A percentile compares a stretch with the other conserved stretches of the same genome.
These are phyloP conservation scores for Dalbergia cochinchinensis DNA, from an alignment of 306 rosid species.

Conservation along the genomic window DNA sequence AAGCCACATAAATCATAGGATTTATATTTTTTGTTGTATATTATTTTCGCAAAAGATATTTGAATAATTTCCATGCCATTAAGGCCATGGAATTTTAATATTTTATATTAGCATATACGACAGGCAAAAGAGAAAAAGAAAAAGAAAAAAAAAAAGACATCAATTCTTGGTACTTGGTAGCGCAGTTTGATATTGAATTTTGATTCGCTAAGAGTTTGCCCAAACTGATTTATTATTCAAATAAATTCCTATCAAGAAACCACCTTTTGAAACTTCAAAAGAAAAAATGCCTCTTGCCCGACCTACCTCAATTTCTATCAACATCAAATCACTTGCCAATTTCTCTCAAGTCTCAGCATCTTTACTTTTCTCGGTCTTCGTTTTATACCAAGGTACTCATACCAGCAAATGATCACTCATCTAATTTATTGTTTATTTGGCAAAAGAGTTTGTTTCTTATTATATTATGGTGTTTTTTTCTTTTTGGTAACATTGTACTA, in stretches of 20 bases:
- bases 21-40: neutral
- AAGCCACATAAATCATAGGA: conserved; percentile 32
- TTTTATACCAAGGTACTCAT: neutral
- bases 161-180: neutral
- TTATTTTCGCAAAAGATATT: neutral
- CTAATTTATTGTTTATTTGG: neutral
- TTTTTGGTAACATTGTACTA: no score
- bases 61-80: neutral
- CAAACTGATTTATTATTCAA: conserved; percentile 4
- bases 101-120: neutral
- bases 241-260: conserved; percentile 31
- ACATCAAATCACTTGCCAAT: neutral
- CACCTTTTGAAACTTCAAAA: neutral
- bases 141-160: neutral
- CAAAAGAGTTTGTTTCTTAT: neutral
- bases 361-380: neutral
- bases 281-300: conserved; percentile 3
- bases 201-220: conserved; percentile 38
- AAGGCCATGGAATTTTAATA: neutral
- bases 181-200: conserved; percentile 14
- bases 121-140: neutral
- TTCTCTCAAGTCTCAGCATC: neutral
- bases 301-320: conserved; percentile 27
- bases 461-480: no score
- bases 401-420: neutral